phyloP scores from a whole-genome alignment of 441 rosid genomes.

The Capsella rubella region DNA sequence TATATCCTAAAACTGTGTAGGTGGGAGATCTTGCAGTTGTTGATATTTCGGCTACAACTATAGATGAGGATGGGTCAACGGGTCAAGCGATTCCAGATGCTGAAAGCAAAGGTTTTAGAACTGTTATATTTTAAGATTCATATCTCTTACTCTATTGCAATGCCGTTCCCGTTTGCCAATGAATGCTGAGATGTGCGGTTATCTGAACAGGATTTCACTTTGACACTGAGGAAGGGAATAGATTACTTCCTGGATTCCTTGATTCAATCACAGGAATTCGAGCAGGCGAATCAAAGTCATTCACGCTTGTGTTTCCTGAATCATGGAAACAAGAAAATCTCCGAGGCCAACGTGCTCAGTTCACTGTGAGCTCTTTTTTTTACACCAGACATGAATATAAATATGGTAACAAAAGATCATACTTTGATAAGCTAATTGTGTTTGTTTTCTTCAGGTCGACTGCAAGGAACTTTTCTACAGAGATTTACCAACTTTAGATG shows the following conservation, averaged over 20 bases:
- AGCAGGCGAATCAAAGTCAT: constrained; percentile 81
- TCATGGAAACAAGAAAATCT: constrained; percentile 91
- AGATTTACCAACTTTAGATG: constrained; percentile 79
- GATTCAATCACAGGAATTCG: constrained; percentile 71
- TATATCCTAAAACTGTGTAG: constrained; percentile 48
- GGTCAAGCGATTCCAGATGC: constrained; percentile 80
- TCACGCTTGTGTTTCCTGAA: constrained; percentile 80
- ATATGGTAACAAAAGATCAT: background rate
- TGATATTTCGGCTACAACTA: constrained; percentile 84
- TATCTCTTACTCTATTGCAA: constrained; percentile 16
- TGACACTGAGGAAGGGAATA: constrained; percentile 90
- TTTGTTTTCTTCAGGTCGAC: constrained; percentile 59
- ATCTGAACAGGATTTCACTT: constrained; percentile 72
- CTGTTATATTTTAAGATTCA: constrained; percentile 18
- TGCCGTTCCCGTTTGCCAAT: background rate
- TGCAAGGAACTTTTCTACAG: constrained; percentile 87
- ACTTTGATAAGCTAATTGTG: constrained; percentile 12
- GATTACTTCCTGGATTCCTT: constrained; percentile 81
- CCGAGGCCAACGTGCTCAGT: constrained; percentile 82
- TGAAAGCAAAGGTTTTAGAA: constrained; percentile 79
- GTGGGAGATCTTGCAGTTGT: constrained; percentile 83
- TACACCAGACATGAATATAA: background rate
- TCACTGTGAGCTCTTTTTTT: constrained; percentile 69
- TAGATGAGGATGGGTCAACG: constrained; percentile 62
- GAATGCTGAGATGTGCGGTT: constrained; percentile 24